Evolutionary conservation across 495 filamentous ascomycete genomes (phyloP).

Genomic region (Daldinia vernicosa): DNA sequence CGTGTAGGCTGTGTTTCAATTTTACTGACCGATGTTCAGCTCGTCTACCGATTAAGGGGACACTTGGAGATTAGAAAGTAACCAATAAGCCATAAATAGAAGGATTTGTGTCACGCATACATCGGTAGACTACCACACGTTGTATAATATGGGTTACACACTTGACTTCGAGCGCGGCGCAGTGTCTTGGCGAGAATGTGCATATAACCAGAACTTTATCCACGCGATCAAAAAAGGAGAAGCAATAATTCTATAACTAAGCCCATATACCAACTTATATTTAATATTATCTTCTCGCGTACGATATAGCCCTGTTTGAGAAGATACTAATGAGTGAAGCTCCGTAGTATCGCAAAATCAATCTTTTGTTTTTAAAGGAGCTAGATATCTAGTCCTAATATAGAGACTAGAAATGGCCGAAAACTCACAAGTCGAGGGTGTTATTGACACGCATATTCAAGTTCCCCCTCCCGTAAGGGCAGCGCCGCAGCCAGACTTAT

Average conservation of each 20-base stretch:
- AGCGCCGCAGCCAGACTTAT: background rate
- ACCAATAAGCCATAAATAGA: background rate
- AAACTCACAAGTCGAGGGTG: background rate
- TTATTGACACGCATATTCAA: background rate
- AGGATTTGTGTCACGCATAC: background rate
- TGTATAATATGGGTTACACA: background rate
- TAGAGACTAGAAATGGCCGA: background rate
- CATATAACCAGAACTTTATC: background rate
- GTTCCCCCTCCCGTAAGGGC: background rate
- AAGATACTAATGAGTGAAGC: too few species aligned
- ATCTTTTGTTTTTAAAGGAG: too few species aligned
- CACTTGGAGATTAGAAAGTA: background rate
- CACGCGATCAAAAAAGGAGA: too few species aligned
- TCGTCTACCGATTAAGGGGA: background rate
- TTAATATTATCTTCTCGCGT: too few species aligned
- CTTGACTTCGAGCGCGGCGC: background rate
- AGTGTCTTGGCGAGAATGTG: background rate
- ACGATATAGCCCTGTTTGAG: too few species aligned
- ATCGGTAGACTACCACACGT: background rate
- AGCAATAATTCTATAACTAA: too few species aligned
- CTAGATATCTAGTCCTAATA: background rate
- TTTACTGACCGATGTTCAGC: background rate
- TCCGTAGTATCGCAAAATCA: too few species aligned
- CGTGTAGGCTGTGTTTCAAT: background rate
- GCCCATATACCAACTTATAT: too few species aligned